Base-by-base conservation (phyloP, 768 basidiomycete genomes). In the Boletus huronensis region DNA sequence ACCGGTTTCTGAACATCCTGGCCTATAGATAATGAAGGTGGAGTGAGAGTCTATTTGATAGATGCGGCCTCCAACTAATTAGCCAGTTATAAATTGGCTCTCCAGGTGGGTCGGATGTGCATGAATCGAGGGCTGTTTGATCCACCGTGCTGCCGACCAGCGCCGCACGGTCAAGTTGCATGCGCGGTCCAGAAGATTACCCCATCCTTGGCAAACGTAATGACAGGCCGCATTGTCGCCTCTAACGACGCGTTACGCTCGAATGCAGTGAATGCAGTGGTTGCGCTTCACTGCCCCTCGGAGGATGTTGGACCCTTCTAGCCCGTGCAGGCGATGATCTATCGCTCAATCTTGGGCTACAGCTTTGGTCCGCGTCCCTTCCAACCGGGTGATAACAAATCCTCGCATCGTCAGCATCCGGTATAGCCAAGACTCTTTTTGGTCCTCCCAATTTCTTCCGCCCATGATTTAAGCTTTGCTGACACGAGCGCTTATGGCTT, bases 401-500 rank as follows among this genome's bases (percentile, higher is more conserved):
- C 13, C 4, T 8, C 26, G 10, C 13, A 21, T 34, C n/a, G 25
- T 35, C 45, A 40, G 29, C 36, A 50, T 38, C 32, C 14, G 10
- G 47, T 13, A 31, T 46, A 38, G n/a, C 32, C 26, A 17, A 26
- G 21, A 8, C 11, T 25, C 28, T 31, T 17, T 50, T 52, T 29
- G 35, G 29, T 25, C 29, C 14, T 29, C 11, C 14, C 29, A 28
- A 19, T 39, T 41, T 26, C 36, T 45, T 43, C 16, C 25, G 10
- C 3, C 52, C 63, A 70, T n/a, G n/a, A n/a, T 54, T 62, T 58
- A 54, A 57, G 29, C 50, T 9, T 7, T 2, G n/a, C 51, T 54
- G 31, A 35, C 5, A 5, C 11, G 9, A 32, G 23, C 17, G 10
- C 4, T 28, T 10, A 11, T 4, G n/a, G 36, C 8, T 7, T 1